Percentiles rank a stretch among this genome's conserved stretches.
Evolutionary conservation across 1,139 yeast species (phyloP).

Genomic region (Geotrichum phurueaensis): DNA sequence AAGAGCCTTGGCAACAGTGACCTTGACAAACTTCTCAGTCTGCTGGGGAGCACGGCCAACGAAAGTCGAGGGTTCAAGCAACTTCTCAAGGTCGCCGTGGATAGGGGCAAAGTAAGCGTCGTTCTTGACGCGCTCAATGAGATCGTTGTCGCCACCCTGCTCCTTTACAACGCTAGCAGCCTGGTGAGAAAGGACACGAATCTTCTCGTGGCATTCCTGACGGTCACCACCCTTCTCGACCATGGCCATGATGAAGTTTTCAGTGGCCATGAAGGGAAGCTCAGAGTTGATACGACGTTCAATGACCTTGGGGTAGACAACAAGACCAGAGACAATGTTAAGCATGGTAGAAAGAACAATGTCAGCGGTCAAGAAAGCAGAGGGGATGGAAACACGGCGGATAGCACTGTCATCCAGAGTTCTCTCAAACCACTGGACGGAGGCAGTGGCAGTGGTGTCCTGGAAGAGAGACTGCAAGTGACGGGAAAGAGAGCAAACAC

Average conservation of each 20-base stretch:
- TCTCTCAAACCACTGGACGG: slow-evolving; percentile 99
- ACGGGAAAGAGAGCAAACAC: slow-evolving; percentile 95
- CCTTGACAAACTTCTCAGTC: slow-evolving; percentile 83
- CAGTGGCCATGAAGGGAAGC: slow-evolving; percentile 99
- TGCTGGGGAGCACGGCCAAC: slow-evolving; percentile 99
- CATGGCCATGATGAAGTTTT: slow-evolving; percentile 98
- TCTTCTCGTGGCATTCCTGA: slow-evolving; percentile 97
- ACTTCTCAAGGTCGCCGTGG: slow-evolving; percentile 69
- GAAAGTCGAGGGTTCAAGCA: slow-evolving; percentile 88
- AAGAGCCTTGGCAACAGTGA: slow-evolving; percentile 80
- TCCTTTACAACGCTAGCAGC: slow-evolving; percentile 97
- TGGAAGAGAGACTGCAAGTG: slow-evolving; percentile 86
- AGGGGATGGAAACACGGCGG: slow-evolving; percentile 93
- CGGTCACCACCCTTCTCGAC: slow-evolving; percentile 96
- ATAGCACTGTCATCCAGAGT: slow-evolving; percentile 97
- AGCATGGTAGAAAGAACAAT: slow-evolving; percentile 82
- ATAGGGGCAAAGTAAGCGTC: slow-evolving; percentile 86
- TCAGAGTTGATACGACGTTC: slow-evolving; percentile 93
- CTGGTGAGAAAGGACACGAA: slow-evolving; percentile 93
- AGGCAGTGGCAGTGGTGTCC: slow-evolving; percentile 93
- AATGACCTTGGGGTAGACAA: slow-evolving; percentile 96
- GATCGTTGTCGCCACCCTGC: slow-evolving; percentile 97
- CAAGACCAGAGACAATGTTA: slow-evolving; percentile 90
- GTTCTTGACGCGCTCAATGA: slow-evolving; percentile 78
- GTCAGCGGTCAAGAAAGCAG: slow-evolving; percentile 94